phyloP scores from a whole-genome alignment of 306 rosid genomes.

The Trichosanthes cucumerina region DNA sequence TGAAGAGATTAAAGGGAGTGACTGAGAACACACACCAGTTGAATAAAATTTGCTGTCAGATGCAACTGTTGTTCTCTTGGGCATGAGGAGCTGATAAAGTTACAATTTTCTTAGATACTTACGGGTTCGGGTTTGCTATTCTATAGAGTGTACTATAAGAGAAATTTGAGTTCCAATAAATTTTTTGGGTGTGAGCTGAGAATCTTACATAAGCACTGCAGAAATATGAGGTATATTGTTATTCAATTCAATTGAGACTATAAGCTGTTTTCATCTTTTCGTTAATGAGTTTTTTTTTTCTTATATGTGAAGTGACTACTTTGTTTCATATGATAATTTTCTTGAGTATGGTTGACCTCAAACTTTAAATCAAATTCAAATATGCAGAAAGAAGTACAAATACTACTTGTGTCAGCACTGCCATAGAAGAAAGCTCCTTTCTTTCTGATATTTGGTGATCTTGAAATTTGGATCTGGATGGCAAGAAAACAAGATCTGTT shows the following conservation, averaged over 20 bases:
- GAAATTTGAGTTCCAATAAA: neutral
- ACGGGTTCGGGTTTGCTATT: conserved; percentile 1
- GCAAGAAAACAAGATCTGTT: neutral
- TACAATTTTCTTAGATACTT: neutral
- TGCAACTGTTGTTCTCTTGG: neutral
- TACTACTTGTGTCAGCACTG: neutral
- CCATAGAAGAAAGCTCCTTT: neutral
- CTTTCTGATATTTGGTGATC: neutral
- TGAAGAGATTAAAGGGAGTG: conserved; percentile 26
- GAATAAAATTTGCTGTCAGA: conserved; percentile 9
- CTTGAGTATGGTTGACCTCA: neutral
- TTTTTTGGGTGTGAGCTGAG: neutral
- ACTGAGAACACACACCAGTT: conserved; percentile 28
- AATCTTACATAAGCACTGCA: neutral
- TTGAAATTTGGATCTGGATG: neutral
- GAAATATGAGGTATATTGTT: neutral
- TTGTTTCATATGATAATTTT: neutral
- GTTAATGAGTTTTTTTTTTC: neutral
- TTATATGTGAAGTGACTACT: neutral
- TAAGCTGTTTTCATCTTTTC: neutral
- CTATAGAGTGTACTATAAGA: neutral
- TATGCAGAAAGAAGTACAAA: neutral
- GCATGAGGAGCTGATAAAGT: neutral
- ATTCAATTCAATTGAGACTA: neutral
- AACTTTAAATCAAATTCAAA: neutral